Evolutionary conservation across 1,139 yeast species (phyloP).

Genomic region (Kodamaea fungicola): DNA sequence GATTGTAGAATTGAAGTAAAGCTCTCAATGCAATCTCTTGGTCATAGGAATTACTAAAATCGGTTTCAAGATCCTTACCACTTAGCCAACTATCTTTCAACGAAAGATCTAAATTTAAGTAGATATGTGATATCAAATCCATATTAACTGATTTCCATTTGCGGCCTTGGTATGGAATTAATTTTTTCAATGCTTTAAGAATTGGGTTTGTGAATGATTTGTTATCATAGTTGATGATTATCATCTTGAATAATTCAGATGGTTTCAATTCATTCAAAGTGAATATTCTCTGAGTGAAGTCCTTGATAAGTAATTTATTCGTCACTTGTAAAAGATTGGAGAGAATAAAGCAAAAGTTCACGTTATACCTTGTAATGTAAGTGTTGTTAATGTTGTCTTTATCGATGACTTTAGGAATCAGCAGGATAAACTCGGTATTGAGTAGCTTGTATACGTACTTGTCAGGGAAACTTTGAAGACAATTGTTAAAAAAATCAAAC

Average conservation of each 20-base stretch:
- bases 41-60: constrained; percentile 73
- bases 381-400: constrained; percentile 26
- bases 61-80: constrained; percentile 75
- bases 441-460: constrained; percentile 22
- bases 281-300: constrained; percentile 51
- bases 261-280: constrained; percentile 56
- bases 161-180: constrained; percentile 88
- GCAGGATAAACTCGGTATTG: constrained; percentile 26
- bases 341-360: constrained; percentile 42
- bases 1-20: constrained; percentile 73
- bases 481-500: constrained; percentile 43
- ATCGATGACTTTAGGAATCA: constrained; percentile 26
- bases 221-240: constrained; percentile 54
- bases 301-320: constrained; percentile 43
- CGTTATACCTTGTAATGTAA: constrained; percentile 33
- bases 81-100: constrained; percentile 87
- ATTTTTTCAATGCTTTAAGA: constrained; percentile 68
- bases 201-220: constrained; percentile 64
- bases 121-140: constrained; percentile 89
- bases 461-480: constrained; percentile 23
- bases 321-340: constrained; percentile 43
- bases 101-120: constrained; percentile 67
- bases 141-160: constrained; percentile 93
- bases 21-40: constrained; percentile 86
- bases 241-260: constrained; percentile 44